These are phyloP conservation scores for Suillus clintonianus DNA, from an alignment of 768 basidiomycete species.

Conservation along the genomic window DNA sequence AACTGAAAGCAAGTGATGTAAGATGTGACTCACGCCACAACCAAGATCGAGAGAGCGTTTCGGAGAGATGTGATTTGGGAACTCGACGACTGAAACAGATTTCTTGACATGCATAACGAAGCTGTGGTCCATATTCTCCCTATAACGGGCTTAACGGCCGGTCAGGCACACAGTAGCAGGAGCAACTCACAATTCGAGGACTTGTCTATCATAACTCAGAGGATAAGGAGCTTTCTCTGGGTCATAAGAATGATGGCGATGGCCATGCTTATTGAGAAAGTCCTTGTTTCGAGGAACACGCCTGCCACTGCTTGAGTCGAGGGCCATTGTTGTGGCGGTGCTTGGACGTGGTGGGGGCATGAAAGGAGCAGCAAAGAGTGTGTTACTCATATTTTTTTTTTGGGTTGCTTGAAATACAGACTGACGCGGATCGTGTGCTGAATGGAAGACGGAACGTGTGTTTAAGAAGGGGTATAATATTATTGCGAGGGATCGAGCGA, in stretches of 20 bases:
- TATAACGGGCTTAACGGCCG: slow-evolving; percentile 19
- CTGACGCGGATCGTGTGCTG: not conserved
- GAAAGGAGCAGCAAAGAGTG: slow-evolving; percentile 17
- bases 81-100: slow-evolving; percentile 62
- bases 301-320: slow-evolving; percentile 37
- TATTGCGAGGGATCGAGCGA: not conserved
- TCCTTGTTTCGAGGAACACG: slow-evolving; percentile 49
- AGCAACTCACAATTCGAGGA: slow-evolving; percentile 65
- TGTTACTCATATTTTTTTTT: slow-evolving; percentile 9
- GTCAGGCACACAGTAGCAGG: slow-evolving; percentile 1
- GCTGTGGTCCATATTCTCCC: slow-evolving; percentile 57
- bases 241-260: slow-evolving; percentile 66
- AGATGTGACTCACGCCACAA: slow-evolving; percentile 58
- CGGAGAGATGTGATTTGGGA: slow-evolving; percentile 48
- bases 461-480: not conserved
- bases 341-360: slow-evolving; percentile 23
- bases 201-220: slow-evolving; percentile 63
- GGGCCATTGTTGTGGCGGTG: slow-evolving; percentile 17
- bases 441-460: slow-evolving; percentile 4
- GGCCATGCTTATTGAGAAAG: slow-evolving; percentile 61
- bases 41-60: slow-evolving; percentile 65
- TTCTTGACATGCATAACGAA: slow-evolving; percentile 49
- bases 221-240: slow-evolving; percentile 82
- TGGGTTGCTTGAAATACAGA: not conserved
- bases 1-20: slow-evolving; percentile 9